Percentiles rank a stretch among this genome's conserved stretches.
Evolutionary conservation across 139 green algal genomes (phyloP).

Genomic region (Zygnema circumcarinatum): DNA sequence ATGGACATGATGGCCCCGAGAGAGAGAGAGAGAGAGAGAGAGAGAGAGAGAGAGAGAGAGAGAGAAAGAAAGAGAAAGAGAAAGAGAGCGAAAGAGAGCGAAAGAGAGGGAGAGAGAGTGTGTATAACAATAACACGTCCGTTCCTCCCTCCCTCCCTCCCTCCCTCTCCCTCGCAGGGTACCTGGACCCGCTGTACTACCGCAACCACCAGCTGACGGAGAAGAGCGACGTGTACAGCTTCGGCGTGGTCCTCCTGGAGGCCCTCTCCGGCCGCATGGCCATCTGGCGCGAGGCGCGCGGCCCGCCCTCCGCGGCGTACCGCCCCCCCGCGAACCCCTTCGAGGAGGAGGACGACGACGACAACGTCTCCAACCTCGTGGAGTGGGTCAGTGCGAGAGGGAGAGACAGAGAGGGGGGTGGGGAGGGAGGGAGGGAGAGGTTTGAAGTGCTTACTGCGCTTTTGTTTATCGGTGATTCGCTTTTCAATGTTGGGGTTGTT

Average conservation of each 20-base stretch:
- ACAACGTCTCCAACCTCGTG: background rate
- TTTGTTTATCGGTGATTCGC: no score
- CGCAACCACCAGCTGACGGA: background rate
- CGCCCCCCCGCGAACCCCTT: background rate
- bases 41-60: no score
- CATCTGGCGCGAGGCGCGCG: background rate
- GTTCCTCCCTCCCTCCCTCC: background rate
- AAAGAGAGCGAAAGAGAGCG: no score
- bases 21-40: no score
- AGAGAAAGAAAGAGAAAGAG: no score
- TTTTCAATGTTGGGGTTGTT: background rate
- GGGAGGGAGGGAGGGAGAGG: background rate
- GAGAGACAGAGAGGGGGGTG: no score
- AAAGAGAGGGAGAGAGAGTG: no score
- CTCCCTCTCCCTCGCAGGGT: constrained; percentile 1
- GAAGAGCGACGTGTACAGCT: constrained; percentile 36
- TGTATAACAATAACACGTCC: no score
- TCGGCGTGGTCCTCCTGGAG: constrained; percentile 29
- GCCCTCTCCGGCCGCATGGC: background rate
- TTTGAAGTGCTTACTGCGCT: no score
- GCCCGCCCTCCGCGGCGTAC: background rate
- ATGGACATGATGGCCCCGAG: no score
- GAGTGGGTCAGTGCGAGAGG: constrained; percentile 19
- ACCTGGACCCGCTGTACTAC: constrained; percentile 18
- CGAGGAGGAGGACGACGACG: background rate